Percentiles rank a stretch among this genome's conserved stretches.
Evolutionary conservation across 768 basidiomycete genomes (phyloP).

Genomic region (Termitomyces sp.): DNA sequence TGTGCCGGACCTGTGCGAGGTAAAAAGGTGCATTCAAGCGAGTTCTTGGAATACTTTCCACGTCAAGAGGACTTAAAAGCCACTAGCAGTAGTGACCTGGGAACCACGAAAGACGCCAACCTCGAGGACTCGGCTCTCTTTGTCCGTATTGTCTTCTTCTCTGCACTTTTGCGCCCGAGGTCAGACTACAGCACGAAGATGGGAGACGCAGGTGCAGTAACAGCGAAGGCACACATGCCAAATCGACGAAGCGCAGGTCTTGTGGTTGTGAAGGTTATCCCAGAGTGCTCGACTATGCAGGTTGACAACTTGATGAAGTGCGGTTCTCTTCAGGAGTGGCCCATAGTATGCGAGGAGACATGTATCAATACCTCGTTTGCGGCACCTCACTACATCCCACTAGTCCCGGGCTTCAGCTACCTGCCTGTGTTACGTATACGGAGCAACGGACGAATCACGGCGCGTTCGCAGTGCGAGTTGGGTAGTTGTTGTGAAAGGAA

Average conservation of each 20-base stretch:
- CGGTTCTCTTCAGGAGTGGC: not conserved
- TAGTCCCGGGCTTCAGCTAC: not conserved
- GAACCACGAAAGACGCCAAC: not conserved
- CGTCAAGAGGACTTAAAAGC: not conserved
- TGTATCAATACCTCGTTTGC: not conserved
- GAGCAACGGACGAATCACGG: not conserved
- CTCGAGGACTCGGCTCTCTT: not conserved
- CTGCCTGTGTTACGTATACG: not conserved
- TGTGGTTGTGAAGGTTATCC: not conserved
- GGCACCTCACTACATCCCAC: not conserved
- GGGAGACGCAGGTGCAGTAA: not conserved
- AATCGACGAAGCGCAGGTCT: not conserved
- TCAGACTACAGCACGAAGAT: not conserved
- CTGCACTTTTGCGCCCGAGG: not conserved
- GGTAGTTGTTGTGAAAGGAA: not conserved
- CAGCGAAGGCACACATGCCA: not conserved
- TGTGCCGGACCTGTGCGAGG: not conserved
- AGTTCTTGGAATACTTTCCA: not conserved
- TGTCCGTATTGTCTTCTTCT: not conserved
- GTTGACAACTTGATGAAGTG: not conserved
- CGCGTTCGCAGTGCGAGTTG: not conserved
- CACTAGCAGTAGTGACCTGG: too few species aligned
- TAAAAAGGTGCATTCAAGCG: not conserved
- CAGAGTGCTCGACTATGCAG: not conserved
- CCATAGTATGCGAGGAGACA: not conserved